phyloP scores from a whole-genome alignment of 805 yeast genomes.

The Grigorovia jiainica region DNA sequence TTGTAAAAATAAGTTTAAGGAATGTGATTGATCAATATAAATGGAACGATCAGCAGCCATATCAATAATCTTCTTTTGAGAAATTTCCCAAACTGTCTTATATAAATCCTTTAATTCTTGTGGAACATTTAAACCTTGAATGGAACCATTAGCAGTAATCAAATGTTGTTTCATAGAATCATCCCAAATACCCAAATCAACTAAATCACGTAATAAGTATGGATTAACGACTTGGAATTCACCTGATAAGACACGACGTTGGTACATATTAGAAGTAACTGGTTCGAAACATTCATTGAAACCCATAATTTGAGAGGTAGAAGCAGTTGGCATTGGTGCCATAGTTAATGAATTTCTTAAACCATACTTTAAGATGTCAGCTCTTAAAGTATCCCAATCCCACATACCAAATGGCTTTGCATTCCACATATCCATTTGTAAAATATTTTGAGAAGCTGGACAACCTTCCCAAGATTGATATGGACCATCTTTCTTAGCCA shows the following conservation, averaged over 20 bases:
- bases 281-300: constrained; percentile 95
- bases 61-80: constrained; percentile 74
- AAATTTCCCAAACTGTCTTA: constrained; percentile 92
- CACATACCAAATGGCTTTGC: constrained; percentile 66
- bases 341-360: constrained; percentile 77
- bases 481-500: constrained; percentile 58
- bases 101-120: constrained; percentile 62
- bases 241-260: constrained; percentile 83
- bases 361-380: constrained; percentile 51
- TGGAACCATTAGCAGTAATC: constrained; percentile 70
- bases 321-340: constrained; percentile 97
- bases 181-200: constrained; percentile 74
- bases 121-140: constrained; percentile 69
- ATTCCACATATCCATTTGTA: constrained; percentile 85
- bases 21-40: constrained; percentile 86
- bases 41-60: constrained; percentile 78
- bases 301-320: constrained; percentile 91
- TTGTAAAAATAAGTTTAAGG: constrained; percentile 74
- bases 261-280: constrained; percentile 80
- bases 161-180: constrained; percentile 66
- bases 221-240: constrained; percentile 87
- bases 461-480: constrained; percentile 72
- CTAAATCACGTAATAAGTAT: constrained; percentile 69
- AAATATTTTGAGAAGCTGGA: constrained; percentile 75
- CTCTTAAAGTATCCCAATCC: constrained; percentile 72